These are phyloP conservation scores for Austroboletus rostrupii DNA, from an alignment of 1,284 basidiomycete genomes.

Conservation along the genomic window DNA sequence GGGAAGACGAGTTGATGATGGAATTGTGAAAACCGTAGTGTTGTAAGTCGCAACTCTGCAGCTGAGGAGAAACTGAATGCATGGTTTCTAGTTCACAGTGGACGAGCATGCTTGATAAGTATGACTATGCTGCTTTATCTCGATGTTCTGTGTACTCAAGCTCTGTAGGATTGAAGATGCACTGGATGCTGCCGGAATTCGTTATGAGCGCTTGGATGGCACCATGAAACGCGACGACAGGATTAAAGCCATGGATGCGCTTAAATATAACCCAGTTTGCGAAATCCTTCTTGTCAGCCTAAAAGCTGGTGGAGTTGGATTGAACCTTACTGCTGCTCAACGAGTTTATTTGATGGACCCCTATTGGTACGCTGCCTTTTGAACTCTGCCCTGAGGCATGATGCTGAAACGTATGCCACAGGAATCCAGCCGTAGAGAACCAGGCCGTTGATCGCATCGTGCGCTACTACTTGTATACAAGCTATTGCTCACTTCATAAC, in stretches of 20 bases:
- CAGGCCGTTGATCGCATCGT: slow-evolving; percentile 93
- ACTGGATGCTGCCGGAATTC: slow-evolving; percentile 74
- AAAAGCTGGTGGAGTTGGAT: slow-evolving; percentile 94
- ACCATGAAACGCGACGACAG: slow-evolving; percentile 96
- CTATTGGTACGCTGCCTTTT: slow-evolving; percentile 64
- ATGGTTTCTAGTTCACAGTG: slow-evolving; percentile 73
- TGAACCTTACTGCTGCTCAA: slow-evolving; percentile 91
- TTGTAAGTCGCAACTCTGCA: slow-evolving; percentile 57
- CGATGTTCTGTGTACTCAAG: slow-evolving; percentile 11
- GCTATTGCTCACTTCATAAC: slow-evolving; percentile 8
- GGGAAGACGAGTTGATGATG: slow-evolving; percentile 66
- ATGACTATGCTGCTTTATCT: slow-evolving; percentile 23
- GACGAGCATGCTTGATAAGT: slow-evolving; percentile 95
- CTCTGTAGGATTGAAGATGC: slow-evolving; percentile 79
- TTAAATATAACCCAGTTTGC: slow-evolving; percentile 80
- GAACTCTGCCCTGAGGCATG: neutral
- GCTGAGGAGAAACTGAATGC: slow-evolving; percentile 17
- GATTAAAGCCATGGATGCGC: slow-evolving; percentile 82
- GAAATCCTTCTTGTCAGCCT: slow-evolving; percentile 94
- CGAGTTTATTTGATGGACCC: slow-evolving; percentile 94
- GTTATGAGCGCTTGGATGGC: slow-evolving; percentile 89
- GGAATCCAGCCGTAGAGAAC: slow-evolving; percentile 96
- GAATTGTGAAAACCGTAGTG: slow-evolving; percentile 82
- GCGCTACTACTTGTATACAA: slow-evolving; percentile 1
- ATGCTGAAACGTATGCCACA: slow-evolving; percentile 29